A percentile compares a stretch with the other conserved stretches of the same genome.
Conservation (phyloP, 768 basidiomycete species). For the Mycena vulgaris region DNA sequence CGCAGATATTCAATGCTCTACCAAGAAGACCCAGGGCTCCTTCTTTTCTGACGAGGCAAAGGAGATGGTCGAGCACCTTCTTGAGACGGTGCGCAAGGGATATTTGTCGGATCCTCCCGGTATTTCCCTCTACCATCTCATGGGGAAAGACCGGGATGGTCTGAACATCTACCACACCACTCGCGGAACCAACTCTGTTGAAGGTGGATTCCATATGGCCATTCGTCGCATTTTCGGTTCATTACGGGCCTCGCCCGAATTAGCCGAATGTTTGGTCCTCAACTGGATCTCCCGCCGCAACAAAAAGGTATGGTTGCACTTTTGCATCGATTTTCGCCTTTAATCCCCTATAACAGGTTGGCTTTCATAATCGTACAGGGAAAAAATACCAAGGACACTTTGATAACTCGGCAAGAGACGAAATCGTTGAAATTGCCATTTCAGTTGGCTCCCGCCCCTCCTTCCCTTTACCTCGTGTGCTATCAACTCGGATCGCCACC, state of each 20-base stretch:
- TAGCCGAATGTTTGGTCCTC: conserved; percentile 18
- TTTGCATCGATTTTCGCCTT: neutral
- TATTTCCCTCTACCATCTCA: conserved; percentile 7
- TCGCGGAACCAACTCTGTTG: conserved; percentile 33
- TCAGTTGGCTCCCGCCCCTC: neutral
- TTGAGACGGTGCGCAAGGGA: conserved; percentile 17
- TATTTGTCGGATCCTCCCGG: conserved; percentile 40
- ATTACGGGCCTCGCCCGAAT: conserved; percentile 32
- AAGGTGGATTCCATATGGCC: conserved; percentile 39
- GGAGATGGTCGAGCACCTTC: conserved; percentile 7
- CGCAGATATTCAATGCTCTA: neutral
- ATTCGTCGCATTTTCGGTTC: conserved; percentile 13
- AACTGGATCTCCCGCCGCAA: conserved; percentile 8
- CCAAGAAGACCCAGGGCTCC: neutral
- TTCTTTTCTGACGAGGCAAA: conserved; percentile 16
- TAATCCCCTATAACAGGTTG: neutral
- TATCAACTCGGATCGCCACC: neutral
- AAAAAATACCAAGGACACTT: neutral
- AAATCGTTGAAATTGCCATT: neutral
- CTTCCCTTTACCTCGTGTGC: neutral
- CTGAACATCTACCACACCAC: conserved; percentile 34
- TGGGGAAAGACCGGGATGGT: conserved; percentile 35
- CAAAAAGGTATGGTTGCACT: neutral
- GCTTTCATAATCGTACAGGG: neutral
- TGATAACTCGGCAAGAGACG: neutral